Conservation (phyloP, 768 basidiomycete genomes). For the Calocybe cyanea region DNA sequence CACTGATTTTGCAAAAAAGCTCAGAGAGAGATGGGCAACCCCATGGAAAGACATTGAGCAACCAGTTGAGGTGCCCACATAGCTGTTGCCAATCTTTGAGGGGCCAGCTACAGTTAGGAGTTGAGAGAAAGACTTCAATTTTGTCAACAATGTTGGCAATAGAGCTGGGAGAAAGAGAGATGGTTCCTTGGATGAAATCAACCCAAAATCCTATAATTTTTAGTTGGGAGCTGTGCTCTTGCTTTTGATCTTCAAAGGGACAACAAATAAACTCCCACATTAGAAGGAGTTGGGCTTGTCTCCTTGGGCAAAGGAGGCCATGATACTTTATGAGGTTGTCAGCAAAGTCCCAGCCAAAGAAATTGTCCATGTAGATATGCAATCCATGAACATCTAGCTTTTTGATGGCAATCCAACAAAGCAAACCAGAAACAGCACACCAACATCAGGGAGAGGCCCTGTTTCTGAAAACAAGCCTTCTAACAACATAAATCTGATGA, state of each 20-base stretch:
- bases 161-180: constrained; percentile 13
- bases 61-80: constrained; percentile 32
- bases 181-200: constrained; percentile 13
- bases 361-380: constrained; percentile 25
- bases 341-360: constrained; percentile 23
- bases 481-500: constrained; percentile 20
- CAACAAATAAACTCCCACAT: constrained; percentile 23
- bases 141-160: constrained; percentile 15
- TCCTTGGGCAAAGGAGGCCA: constrained; percentile 12
- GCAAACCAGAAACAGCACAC: not conserved
- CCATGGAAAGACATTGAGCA: constrained; percentile 18
- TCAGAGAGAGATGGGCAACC: constrained; percentile 14
- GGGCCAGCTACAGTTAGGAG: not conserved
- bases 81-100: constrained; percentile 21
- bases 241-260: constrained; percentile 24
- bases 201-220: constrained; percentile 35
- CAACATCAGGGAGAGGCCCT: constrained; percentile 15
- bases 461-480: constrained; percentile 24
- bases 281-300: constrained; percentile 22
- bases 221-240: constrained; percentile 19
- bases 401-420: not conserved
- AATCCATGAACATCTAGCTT: constrained; percentile 3
- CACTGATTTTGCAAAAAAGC: constrained; percentile 13
- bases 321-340: constrained; percentile 21
- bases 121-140: not conserved